phyloP scores from a whole-genome alignment of 2,329 filamentous ascomycete genomes.

The Capronia coronata region DNA sequence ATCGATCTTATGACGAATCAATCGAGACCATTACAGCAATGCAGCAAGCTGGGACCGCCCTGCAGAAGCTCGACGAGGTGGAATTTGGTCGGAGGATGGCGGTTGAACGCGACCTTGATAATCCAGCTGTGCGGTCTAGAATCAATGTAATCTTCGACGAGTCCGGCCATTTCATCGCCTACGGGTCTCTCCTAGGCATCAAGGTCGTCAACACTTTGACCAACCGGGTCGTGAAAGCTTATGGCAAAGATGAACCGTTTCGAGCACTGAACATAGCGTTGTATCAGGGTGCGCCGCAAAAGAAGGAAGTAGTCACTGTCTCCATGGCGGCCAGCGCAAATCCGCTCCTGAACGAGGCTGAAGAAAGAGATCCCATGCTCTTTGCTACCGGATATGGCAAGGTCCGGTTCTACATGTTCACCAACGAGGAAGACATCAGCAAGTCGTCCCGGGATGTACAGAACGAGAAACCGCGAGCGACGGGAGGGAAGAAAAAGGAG shows the following conservation, averaged over 20 bases:
- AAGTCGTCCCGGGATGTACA: conserved; percentile 85
- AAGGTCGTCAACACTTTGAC: conserved; percentile 96
- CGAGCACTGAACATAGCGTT: conserved; percentile 74
- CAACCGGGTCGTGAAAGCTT: conserved; percentile 84
- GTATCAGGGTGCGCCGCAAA: conserved; percentile 92
- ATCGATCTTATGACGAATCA: conserved; percentile 92
- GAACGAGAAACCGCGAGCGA: conserved; percentile 78
- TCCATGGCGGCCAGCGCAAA: conserved; percentile 96
- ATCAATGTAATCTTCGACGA: conserved; percentile 92
- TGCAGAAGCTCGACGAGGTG: conserved; percentile 75
- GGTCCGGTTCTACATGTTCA: conserved; percentile 96
- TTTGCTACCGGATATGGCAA: conserved; percentile 78
- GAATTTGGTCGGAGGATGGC: conserved; percentile 87
- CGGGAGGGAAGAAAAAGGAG: conserved; percentile 45
- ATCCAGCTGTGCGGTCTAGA: conserved; percentile 58
- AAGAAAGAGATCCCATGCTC: conserved; percentile 82
- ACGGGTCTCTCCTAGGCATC: conserved; percentile 83
- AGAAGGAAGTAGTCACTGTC: conserved; percentile 86
- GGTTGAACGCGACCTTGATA: conserved; percentile 78
- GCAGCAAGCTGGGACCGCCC: conserved; percentile 84
- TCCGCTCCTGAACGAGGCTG: conserved; percentile 84
- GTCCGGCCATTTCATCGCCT: conserved; percentile 88
- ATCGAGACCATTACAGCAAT: conserved; percentile 82
- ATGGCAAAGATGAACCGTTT: conserved; percentile 82
- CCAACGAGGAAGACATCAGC: conserved; percentile 74